Percentiles rank a stretch among this genome's conserved stretches.
These are phyloP conservation scores for Ustanciosporium gigantosporum DNA, from an alignment of 1,284 basidiomycete genomes.

Conservation along the genomic window DNA sequence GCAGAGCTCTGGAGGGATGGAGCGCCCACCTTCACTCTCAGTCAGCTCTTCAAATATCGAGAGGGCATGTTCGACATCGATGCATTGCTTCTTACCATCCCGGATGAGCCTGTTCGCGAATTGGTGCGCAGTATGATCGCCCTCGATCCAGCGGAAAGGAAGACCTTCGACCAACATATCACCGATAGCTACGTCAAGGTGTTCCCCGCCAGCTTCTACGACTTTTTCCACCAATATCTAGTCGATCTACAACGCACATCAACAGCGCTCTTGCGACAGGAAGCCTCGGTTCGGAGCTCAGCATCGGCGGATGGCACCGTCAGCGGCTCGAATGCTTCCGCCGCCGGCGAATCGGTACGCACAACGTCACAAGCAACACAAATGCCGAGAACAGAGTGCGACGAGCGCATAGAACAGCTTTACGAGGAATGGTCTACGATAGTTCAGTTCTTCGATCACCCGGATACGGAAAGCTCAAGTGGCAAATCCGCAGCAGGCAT, in stretches of 20 bases:
- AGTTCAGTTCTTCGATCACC: constrained; percentile 28
- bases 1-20: constrained; percentile 97
- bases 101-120: constrained; percentile 76
- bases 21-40: constrained; percentile 87
- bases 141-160: constrained; percentile 75
- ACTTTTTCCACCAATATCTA: constrained; percentile 87
- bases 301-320: constrained; percentile 18
- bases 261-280: constrained; percentile 1
- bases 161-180: constrained; percentile 81
- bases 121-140: constrained; percentile 83
- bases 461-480: neutral
- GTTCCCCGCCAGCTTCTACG: constrained; percentile 90
- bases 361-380: constrained; percentile 9
- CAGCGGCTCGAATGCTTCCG: constrained; percentile 27
- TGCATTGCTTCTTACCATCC: constrained; percentile 73
- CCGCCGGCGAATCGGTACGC: constrained; percentile 22
- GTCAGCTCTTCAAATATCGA: constrained; percentile 92
- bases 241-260: constrained; percentile 72
- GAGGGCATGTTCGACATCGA: constrained; percentile 82
- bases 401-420: constrained; percentile 56
- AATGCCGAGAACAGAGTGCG: constrained; percentile 38
- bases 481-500: neutral
- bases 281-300: neutral
- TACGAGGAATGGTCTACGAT: constrained; percentile 57
- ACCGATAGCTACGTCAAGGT: constrained; percentile 73